These are phyloP conservation scores for Alectoria sarmentosa DNA, from an alignment of 495 filamentous ascomycete genomes.

Conservation along the genomic window DNA sequence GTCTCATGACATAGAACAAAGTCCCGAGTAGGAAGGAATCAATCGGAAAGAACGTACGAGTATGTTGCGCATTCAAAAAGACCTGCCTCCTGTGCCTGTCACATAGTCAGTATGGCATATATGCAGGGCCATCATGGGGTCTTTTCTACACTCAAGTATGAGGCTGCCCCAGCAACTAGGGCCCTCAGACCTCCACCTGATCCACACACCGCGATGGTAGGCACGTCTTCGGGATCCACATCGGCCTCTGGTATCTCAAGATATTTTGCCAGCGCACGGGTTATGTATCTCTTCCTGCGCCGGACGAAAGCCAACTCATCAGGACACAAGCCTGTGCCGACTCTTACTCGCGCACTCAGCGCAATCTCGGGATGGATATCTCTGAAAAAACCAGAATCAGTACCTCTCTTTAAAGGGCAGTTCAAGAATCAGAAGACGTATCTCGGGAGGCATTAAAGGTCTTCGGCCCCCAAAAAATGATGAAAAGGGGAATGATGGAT, in stretches of 20 bases:
- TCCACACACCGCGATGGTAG: constrained; percentile 84
- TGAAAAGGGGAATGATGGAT: no score
- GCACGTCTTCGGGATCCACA: constrained; percentile 88
- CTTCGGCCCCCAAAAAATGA: no score
- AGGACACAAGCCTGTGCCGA: constrained; percentile 73
- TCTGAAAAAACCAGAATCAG: no score
- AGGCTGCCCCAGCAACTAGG: constrained; percentile 81
- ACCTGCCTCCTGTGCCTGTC: constrained; percentile 60
- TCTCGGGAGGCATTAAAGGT: no score
- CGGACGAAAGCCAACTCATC: constrained; percentile 70
- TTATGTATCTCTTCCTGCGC: constrained; percentile 56
- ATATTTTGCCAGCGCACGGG: constrained; percentile 70
- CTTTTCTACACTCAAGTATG: constrained; percentile 53
- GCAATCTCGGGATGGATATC: constrained; percentile 78
- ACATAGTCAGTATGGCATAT: not conserved
- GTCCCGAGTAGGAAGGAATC: not conserved
- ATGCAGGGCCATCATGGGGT: not conserved
- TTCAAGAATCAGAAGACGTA: no score
- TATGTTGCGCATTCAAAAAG: constrained; percentile 92
- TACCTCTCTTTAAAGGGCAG: no score
- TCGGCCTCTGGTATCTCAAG: constrained; percentile 68
- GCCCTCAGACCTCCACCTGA: constrained; percentile 88
- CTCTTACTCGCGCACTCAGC: constrained; percentile 69
- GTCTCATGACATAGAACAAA: not conserved
- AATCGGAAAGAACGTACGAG: constrained; percentile 34